phyloP scores from a whole-genome alignment of 1,284 basidiomycete genomes.

The Paramarasmius palmivorus region DNA sequence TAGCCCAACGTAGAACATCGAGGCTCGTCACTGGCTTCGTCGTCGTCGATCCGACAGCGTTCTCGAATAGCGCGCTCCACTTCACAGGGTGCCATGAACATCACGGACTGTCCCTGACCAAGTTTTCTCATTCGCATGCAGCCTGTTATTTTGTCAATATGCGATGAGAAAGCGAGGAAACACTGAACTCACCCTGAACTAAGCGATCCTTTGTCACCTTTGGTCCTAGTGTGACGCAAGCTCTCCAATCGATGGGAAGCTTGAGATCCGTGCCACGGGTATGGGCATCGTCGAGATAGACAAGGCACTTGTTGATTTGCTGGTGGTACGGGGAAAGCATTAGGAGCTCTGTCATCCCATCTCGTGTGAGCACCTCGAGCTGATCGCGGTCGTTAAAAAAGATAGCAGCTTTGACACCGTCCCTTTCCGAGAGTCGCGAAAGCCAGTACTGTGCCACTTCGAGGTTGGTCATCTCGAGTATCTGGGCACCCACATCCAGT shows the following conservation, averaged over 20 bases:
- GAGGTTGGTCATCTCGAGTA: conserved; percentile 6
- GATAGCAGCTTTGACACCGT: conserved; percentile 38
- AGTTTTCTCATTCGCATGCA: conserved; percentile 54
- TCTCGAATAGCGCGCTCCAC: conserved; percentile 41
- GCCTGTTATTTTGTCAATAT: conserved; percentile 25
- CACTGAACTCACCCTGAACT: conserved; percentile 42
- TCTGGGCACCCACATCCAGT: conserved; percentile 13
- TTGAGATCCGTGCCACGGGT: conserved; percentile 59
- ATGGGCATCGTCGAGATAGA: conserved; percentile 61
- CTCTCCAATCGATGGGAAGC: conserved; percentile 42
- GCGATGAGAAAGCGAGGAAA: not conserved
- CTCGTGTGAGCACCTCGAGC: conserved; percentile 40
- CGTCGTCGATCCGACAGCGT: conserved; percentile 13
- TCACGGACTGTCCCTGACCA: conserved; percentile 47
- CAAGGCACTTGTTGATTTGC: conserved; percentile 43
- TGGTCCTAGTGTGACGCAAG: conserved; percentile 54
- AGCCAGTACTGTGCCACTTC: conserved; percentile 37
- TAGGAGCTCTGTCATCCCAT: conserved; percentile 39
- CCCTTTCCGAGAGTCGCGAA: conserved; percentile 32
- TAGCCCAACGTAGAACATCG: conserved; percentile 47
- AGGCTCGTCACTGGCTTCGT: conserved; percentile 18
- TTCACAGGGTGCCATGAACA: conserved; percentile 51
- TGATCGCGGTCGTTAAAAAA: conserved; percentile 50
- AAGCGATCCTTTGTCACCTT: conserved; percentile 56
- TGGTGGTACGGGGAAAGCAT: conserved; percentile 42